Percentiles rank a stretch among this genome's conserved stretches.
phyloP scores from a whole-genome alignment of 805 yeast species.

The Zygoascus tannicola region DNA sequence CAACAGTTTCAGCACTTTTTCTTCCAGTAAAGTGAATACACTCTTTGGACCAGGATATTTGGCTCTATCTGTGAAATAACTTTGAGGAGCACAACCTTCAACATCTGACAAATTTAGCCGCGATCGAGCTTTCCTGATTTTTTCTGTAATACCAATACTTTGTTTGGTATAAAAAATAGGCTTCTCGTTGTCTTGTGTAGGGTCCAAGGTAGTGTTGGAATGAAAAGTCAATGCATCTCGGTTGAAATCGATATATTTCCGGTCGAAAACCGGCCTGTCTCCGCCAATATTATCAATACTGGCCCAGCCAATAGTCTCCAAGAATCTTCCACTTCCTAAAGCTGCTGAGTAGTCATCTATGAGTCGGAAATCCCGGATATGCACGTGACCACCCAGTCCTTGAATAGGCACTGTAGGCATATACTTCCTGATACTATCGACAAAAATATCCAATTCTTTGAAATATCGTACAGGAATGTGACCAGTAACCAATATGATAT shows the following conservation, averaged over 20 bases:
- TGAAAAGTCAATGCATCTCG: slow-evolving; percentile 61
- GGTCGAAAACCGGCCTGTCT: slow-evolving; percentile 30
- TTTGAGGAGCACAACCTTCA: slow-evolving; percentile 58
- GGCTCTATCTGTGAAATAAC: slow-evolving; percentile 58
- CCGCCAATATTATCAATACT: slow-evolving; percentile 37
- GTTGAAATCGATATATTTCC: slow-evolving; percentile 81
- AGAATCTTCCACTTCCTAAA: slow-evolving; percentile 85
- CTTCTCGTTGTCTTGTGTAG: slow-evolving; percentile 7
- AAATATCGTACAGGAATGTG: slow-evolving; percentile 67
- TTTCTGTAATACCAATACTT: slow-evolving; percentile 43
- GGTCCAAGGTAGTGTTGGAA: slow-evolving; percentile 26
- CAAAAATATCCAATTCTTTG: slow-evolving; percentile 43
- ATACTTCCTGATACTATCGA: slow-evolving; percentile 41
- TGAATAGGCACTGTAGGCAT: slow-evolving; percentile 64
- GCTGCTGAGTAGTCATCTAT: slow-evolving; percentile 63
- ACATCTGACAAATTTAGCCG: slow-evolving; percentile 44
- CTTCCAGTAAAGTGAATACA: slow-evolving; percentile 50
- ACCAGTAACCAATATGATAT: slow-evolving; percentile 61
- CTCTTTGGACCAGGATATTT: slow-evolving; percentile 51
- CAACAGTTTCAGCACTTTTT: slow-evolving; percentile 41
- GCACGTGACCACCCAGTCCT: slow-evolving; percentile 92
- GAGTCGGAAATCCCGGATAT: slow-evolving; percentile 71
- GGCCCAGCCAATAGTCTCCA: slow-evolving; percentile 89
- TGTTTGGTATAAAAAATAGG: slow-evolving; percentile 40
- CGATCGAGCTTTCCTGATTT: slow-evolving; percentile 37